Base-by-base conservation (phyloP, 495 filamentous ascomycete species). In the Hyaloscypha finlandica region DNA sequence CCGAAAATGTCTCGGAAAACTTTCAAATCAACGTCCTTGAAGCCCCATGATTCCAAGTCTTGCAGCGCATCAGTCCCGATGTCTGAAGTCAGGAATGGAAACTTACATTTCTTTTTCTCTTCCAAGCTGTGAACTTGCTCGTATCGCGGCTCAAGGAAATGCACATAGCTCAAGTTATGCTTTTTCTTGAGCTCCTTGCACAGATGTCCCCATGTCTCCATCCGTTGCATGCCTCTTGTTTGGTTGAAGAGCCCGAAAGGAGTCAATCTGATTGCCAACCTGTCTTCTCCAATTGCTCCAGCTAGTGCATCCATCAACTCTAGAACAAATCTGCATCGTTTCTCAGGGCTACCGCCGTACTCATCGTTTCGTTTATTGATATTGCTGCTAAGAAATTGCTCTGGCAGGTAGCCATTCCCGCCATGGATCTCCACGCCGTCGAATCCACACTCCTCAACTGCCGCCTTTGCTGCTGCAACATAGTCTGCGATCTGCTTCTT, bases 361-460 rank as follows among this genome's bases (percentile, higher is more conserved):
- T 66, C 70, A 66, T 88, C 85, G 0, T 78, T 83, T 1, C 84
- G 77, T 31, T 70, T 79, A 74, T 86, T 87, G 65, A 80, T 78
- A 25, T 77, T 81, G 51, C 79, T 77, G 52, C 80, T 79, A 6
- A 83, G 75, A 73, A 88, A 87, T 70, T 86, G 83, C 55, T 86
- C 84, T 2, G 81, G 74, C 0, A 88, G 75, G 62, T 86, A 86
- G 0, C 85, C 85, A 64, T 87, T 84, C 6, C 79, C 84, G 71
- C 79, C 83, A 67, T 88, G 84, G 11, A 86, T 57, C 65, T 88
- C 85, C 8, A 86, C 79, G 2, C 84, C 84, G 64, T 88, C 84
- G 66, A 86, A 86, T 16, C 80, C 78, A 33, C 68, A 70, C 4
- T 72, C 74, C 8, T 71, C 70, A 8, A 81, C 67, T 31, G 77